Percentiles rank a stretch among this genome's conserved stretches.
These are phyloP conservation scores for Graphiopsis chlorocephala DNA, from an alignment of 2,329 filamentous ascomycete genomes.

Conservation along the genomic window DNA sequence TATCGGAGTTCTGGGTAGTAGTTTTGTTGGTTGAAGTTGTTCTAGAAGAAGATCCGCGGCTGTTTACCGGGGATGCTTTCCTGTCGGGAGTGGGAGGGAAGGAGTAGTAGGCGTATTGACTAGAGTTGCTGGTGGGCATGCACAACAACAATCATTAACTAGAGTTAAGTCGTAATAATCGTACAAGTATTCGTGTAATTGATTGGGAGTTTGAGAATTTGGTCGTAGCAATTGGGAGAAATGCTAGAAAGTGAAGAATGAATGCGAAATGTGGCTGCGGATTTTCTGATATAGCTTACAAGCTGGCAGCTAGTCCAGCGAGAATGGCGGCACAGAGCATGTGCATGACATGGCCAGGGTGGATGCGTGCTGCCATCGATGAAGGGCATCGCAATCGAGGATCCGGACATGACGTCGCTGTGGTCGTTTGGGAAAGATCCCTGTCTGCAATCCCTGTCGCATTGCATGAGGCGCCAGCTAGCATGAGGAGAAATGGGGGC, in stretches of 20 bases:
- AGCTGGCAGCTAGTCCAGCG: constrained; percentile 5
- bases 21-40: constrained; percentile 13
- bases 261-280: constrained; percentile 6
- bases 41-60: constrained; percentile 16
- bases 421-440: background rate
- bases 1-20: constrained; percentile 33
- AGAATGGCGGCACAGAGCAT: constrained; percentile 10
- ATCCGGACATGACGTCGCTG: constrained; percentile 11
- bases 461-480: constrained; percentile 9
- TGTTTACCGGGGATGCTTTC: constrained; percentile 32
- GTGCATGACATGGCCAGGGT: constrained; percentile 14
- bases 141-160: constrained; percentile 33
- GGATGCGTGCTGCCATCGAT: constrained; percentile 7
- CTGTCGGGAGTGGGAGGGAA: constrained; percentile 50
- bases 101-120: constrained; percentile 52
- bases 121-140: constrained; percentile 47
- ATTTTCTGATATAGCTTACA: constrained; percentile 16
- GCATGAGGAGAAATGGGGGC: constrained; percentile 1
- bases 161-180: constrained; percentile 26
- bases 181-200: constrained; percentile 13
- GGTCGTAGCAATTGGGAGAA: constrained; percentile 15
- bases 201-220: constrained; percentile 19
- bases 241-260: background rate
- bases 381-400: constrained; percentile 12
- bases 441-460: background rate